Base-by-base conservation (phyloP, 257 asterid genomes). In the Solanum piurae region DNA sequence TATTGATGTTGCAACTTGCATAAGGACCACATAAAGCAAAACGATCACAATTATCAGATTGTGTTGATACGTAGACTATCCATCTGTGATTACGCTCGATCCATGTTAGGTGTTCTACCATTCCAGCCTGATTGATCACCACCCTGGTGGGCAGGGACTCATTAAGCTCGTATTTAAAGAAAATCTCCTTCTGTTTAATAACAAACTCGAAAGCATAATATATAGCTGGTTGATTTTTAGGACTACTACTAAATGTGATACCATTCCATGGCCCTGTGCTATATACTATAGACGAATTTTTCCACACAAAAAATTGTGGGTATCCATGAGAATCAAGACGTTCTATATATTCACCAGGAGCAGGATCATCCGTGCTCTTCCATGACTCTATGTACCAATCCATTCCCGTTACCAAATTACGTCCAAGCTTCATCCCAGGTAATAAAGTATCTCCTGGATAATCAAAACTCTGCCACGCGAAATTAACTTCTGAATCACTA, bases 231-330 rank as follows among this genome's bases (percentile, higher is more conserved):
- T 64, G 31, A 9, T 20, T 79, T 6, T 27, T 37, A 27, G 86
- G 87, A 33, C 42, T 55, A 44, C 72, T 55, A 68, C 34, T 85
- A 64, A 64, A 85, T 9, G 38, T 8, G 3, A 66, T 21, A 18
- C 89, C 89, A 52, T 87, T 68, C 89, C 89, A 88, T 9, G 89
- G 87, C 36, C 89, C 89, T 52, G n/a, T 20, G 12, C 87, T 74
- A 31, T 16, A 83, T 27, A 9, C 5, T n/a, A 62, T 14, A n/a
- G 34, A 1, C 0, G 89, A 84, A 73, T 69, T 80, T 34, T 68
- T 34, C 83, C 49, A 25, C 20, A 87, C 34, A 2, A 83, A 20
- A 9, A 87, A 25, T 69, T 87, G 89, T 0, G 82, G 52, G 5
- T 75, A 60, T 18, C 84, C 89, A 27, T 87, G 27, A 21, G 68